Evolutionary conservation across 495 filamentous ascomycete species (phyloP).

Genomic region (Hypoxylon lenormandii): DNA sequence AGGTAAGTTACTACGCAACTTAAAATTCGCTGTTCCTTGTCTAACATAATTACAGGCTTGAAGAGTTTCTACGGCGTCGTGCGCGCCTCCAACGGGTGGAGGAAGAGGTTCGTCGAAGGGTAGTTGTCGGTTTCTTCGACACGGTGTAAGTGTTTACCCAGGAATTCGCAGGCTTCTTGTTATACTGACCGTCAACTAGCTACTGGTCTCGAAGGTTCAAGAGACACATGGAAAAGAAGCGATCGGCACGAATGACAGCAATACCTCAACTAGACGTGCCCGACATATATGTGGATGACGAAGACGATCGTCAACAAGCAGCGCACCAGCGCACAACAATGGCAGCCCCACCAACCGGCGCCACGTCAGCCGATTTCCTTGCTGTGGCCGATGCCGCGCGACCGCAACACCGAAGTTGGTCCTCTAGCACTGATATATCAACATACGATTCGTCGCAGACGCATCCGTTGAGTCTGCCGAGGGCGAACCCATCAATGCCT

Average conservation of each 20-base stretch:
- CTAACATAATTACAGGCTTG: slow-evolving; percentile 66
- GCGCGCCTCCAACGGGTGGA: slow-evolving; percentile 94
- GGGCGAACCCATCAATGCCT: slow-evolving; percentile 46
- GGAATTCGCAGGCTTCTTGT: neutral
- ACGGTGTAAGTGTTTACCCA: slow-evolving; percentile 71
- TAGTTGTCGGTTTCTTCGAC: slow-evolving; percentile 94
- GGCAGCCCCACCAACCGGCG: slow-evolving; percentile 34
- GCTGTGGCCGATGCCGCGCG: slow-evolving; percentile 53
- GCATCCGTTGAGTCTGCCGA: slow-evolving; percentile 60
- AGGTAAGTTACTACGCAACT: slow-evolving; percentile 60
- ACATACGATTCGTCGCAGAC: slow-evolving; percentile 57
- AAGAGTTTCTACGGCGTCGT: slow-evolving; percentile 93
- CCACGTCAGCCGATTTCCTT: slow-evolving; percentile 49
- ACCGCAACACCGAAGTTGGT: slow-evolving; percentile 56
- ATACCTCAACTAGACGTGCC: slow-evolving; percentile 86
- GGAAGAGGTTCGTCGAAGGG: slow-evolving; percentile 87
- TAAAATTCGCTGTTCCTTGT: neutral
- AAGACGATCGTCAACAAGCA: slow-evolving; percentile 51
- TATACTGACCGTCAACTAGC: slow-evolving; percentile 47
- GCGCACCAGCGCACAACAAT: slow-evolving; percentile 45
- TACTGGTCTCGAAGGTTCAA: slow-evolving; percentile 88
- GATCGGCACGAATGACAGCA: slow-evolving; percentile 76
- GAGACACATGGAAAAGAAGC: slow-evolving; percentile 73
- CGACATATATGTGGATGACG: slow-evolving; percentile 87
- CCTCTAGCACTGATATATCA: slow-evolving; percentile 56